Base-by-base conservation (phyloP, 768 basidiomycete genomes). In the Calocybe indica region DNA sequence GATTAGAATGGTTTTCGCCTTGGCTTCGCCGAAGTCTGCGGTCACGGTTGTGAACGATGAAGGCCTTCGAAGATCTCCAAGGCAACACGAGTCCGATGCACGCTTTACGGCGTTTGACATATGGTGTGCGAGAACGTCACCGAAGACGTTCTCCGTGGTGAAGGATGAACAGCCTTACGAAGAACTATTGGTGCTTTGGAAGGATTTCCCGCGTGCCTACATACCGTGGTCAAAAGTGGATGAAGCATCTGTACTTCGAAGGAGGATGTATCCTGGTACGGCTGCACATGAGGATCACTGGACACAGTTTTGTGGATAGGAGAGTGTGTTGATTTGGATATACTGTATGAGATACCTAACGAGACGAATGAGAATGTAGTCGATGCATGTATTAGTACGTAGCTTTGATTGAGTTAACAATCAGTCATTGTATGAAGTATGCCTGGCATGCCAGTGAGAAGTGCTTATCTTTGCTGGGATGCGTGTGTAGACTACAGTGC, bases 1-100 rank as follows among this genome's bases (percentile, higher is more conserved):
- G n/a, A 53, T 52, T 14, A 43, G 44, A 11, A 50, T 52, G 52
- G 52, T 52, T n/a, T 52, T 49, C 39, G 36, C 52, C 14, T 45
- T 52, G 11, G 48, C 43, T 13, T 13, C 43, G 36, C 33, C 5
- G 14, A 28, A 44, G 28, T 32, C 38, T 7, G 33, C 14, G 15
- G 32, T 14, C 31, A 22, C 22, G 22, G 22, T 22, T 22, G 37
- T 12, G 22, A 40, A 22, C 4, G 22, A 22, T 22, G 22, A 22
- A 22, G 22, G 22, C 22, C 22, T 22, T 22, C 22, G 22, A 22
- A 22, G 22, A 22, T 22, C 22, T 22, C 22, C 22, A 22, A 22
- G 22, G 4, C 22, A 22, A 22, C 22, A 22, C 22, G 22, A 22
- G 22, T 22, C 22, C 22, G 22, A 43, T 33, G 38, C 6, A 13